Percentiles rank a stretch among this genome's conserved stretches.
Conservation (phyloP, 352 stramenopile genomes). For the Peronospora destructor region DNA sequence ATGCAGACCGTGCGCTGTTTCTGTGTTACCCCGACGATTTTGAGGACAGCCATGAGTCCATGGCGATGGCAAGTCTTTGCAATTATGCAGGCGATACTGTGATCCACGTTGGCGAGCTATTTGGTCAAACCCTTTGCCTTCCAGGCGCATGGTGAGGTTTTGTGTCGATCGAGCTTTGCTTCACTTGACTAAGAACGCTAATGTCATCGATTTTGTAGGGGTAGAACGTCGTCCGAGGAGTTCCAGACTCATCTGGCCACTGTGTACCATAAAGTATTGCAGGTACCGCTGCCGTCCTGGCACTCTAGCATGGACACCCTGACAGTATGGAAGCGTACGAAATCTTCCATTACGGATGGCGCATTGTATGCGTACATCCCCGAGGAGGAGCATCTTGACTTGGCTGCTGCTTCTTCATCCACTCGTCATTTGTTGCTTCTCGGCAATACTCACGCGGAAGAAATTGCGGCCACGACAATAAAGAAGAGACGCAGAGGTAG, state of each 20-base stretch:
- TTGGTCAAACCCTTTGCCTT: conserved; percentile 82
- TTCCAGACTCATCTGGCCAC: conserved; percentile 88
- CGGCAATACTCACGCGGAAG: conserved; percentile 3
- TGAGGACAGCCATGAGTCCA: conserved; percentile 79
- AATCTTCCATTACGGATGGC: conserved; percentile 83
- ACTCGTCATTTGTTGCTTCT: conserved; percentile 58
- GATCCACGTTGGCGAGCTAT: conserved; percentile 93
- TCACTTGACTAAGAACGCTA: conserved; percentile 1
- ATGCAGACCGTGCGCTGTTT: conserved; percentile 84
- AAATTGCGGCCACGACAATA: conserved; percentile 4
- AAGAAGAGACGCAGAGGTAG: conserved; percentile 20
- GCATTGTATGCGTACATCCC: conserved; percentile 76
- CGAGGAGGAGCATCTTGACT: conserved; percentile 61
- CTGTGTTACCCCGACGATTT: conserved; percentile 93
- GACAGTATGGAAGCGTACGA: conserved; percentile 91
- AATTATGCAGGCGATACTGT: conserved; percentile 88
- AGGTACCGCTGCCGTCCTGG: conserved; percentile 88
- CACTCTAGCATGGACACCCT: conserved; percentile 90
- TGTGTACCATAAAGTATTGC: conserved; percentile 91
- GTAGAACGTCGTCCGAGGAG: conserved; percentile 85
- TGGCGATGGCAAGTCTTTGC: conserved; percentile 85
- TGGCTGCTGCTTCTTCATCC: conserved; percentile 48
- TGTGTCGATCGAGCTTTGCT: background rate
- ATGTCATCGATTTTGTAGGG: conserved; percentile 35
- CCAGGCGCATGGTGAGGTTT: conserved; percentile 73